Conservation (phyloP, 192 early-diverging fungal genomes). For the Rhizoclosmatium sp. region DNA sequence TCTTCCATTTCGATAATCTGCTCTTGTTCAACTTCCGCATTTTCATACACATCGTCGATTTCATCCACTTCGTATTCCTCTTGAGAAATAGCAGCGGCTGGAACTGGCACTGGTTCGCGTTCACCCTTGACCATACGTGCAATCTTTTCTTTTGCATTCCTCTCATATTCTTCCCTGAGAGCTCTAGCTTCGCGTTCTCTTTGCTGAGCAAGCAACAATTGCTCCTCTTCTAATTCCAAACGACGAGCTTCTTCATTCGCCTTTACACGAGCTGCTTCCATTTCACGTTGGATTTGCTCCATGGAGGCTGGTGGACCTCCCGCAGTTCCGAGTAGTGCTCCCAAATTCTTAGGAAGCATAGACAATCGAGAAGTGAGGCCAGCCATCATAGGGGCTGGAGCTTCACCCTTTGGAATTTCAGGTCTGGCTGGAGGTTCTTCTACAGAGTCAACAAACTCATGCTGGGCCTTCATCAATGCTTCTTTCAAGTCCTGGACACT, state of each 20-base stretch:
- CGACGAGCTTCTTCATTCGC: constrained; percentile 28
- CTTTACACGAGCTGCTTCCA: constrained; percentile 20
- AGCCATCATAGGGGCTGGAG: not conserved
- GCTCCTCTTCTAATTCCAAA: constrained; percentile 31
- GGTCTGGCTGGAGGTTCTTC: not conserved
- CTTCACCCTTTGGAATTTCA: not conserved
- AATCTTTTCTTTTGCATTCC: constrained; percentile 19
- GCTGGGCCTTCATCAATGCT: constrained; percentile 4
- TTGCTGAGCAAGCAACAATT: not conserved
- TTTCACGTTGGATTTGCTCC: constrained; percentile 39
- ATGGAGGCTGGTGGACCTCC: constrained; percentile 13
- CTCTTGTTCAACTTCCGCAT: not conserved
- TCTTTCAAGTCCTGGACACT: constrained; percentile 34
- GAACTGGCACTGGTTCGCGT: not conserved
- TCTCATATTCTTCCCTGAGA: constrained; percentile 17
- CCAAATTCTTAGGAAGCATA: constrained; percentile 17
- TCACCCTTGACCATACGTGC: constrained; percentile 29
- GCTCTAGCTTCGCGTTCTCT: constrained; percentile 23
- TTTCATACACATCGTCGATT: constrained; percentile 2
- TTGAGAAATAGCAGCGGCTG: not conserved
- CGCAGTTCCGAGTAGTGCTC: not conserved
- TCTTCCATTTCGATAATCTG: not conserved
- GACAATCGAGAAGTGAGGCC: constrained; percentile 12
- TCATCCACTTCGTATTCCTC: not conserved
- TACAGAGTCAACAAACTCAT: not conserved